A percentile compares a stretch with the other conserved stretches of the same genome.
Conservation (phyloP, 1,284 basidiomycete genomes). For the Trichosporon sp. region DNA sequence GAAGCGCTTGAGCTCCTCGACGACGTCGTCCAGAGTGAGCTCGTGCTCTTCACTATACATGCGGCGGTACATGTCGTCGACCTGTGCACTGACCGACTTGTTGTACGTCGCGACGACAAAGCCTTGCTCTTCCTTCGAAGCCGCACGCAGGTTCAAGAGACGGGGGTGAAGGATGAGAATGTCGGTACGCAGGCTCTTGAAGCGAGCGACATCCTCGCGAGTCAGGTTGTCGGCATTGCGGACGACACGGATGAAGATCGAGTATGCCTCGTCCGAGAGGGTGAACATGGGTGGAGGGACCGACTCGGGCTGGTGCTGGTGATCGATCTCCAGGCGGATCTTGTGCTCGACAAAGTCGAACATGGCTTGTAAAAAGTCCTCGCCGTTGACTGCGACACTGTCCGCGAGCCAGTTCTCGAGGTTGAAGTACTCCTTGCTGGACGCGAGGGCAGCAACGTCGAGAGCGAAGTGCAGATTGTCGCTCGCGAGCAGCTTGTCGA, state of each 20-base stretch:
- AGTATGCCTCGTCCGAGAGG: slow-evolving; percentile 64
- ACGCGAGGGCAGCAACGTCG: slow-evolving; percentile 89
- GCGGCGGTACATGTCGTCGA: slow-evolving; percentile 91
- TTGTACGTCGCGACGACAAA: slow-evolving; percentile 84
- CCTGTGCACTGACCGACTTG: slow-evolving; percentile 83
- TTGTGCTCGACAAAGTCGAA: slow-evolving; percentile 85
- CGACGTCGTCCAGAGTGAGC: slow-evolving; percentile 90
- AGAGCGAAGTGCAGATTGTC: slow-evolving; percentile 81
- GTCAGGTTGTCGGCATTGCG: slow-evolving; percentile 57
- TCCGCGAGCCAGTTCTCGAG: slow-evolving; percentile 94
- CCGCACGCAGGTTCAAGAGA: slow-evolving; percentile 90
- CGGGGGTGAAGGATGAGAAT: slow-evolving; percentile 95
- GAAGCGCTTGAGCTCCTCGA: slow-evolving; percentile 76
- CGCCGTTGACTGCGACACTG: slow-evolving; percentile 71
- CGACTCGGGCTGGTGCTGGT: slow-evolving; percentile 61
- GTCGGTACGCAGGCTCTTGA: slow-evolving; percentile 85
- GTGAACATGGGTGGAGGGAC: slow-evolving; percentile 55
- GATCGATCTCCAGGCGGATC: slow-evolving; percentile 75
- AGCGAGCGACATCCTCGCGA: slow-evolving; percentile 74
- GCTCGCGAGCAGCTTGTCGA: slow-evolving; percentile 82
- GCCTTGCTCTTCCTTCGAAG: slow-evolving; percentile 83
- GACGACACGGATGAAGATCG: slow-evolving; percentile 82
- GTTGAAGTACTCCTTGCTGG: slow-evolving; percentile 87
- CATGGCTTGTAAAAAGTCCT: slow-evolving; percentile 80
- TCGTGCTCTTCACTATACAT: slow-evolving; percentile 86